Base-by-base conservation (phyloP, 2,329 filamentous ascomycete species). In the Xylaria multiplex region DNA sequence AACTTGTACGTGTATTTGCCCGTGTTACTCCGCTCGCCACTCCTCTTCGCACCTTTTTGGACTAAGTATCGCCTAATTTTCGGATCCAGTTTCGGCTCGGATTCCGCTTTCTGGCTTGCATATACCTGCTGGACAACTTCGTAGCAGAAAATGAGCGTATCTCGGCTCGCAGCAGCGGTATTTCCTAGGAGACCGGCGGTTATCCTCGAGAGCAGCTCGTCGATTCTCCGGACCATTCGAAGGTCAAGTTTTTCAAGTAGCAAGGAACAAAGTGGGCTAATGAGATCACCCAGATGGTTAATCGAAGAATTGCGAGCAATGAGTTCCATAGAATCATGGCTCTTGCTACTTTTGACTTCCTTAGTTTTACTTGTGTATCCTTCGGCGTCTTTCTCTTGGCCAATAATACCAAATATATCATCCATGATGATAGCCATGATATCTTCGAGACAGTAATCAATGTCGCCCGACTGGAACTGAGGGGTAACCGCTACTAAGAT, bases 301-400 rank as follows among this genome's bases (percentile, higher is more conserved):
- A 97, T 84, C 1, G 93, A 95, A 1, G 93, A 90, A 54, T 90
- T 93, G 74, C 90, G 92, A 30, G 96, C 91, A 70, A 98, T 85
- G 16, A 98, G 84, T 78, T 98, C 95, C 90, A 98, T 96, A 0
- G 96, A 97, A 76, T 99, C 96, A 74, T 94, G 97, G 76, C 94
- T 97, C 83, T 98, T 99, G 83, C 92, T 97, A 79, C 92, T 96
- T 82, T 97, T 98, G 63, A 99, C 91, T 80, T 99, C 96, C 79
- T 96, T 97, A 90, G 96, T 97, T 79, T 95, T 92, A 77, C 90
- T 97, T 62, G 91, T 90, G 77, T 99, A 99, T 59, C 94, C 96
- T 73, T 97, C 93, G 0, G 95, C 95, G 73, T 99, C 96, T 79
- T 99, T 99, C 76, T 99, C 95, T 80, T 97, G 92, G 1, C 96